Conservation (phyloP, 805 yeast genomes). For the Saturnispora zaruensis region DNA sequence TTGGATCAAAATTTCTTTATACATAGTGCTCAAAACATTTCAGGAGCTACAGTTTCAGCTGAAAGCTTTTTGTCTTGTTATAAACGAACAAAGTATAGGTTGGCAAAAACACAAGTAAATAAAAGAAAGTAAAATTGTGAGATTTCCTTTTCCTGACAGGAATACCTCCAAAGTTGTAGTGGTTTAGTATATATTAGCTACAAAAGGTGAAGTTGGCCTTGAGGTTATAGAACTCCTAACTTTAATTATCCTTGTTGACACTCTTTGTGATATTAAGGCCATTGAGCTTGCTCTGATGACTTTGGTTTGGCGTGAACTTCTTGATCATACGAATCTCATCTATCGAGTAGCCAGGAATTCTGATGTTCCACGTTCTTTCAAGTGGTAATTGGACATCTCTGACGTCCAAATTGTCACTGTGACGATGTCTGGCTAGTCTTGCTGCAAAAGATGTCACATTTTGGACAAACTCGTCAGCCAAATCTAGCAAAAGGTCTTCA, state of each 20-base stretch:
- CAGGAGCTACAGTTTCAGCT: background rate
- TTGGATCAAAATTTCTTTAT: background rate
- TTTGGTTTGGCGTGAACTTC: conserved; percentile 57
- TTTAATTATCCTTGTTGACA: conserved; percentile 37
- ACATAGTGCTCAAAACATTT: background rate
- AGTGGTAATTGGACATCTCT: conserved; percentile 86
- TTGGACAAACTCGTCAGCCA: conserved; percentile 92
- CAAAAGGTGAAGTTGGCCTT: background rate
- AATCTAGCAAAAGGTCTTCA: conserved; percentile 79
- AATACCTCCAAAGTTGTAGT: background rate
- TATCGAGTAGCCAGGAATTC: conserved; percentile 86
- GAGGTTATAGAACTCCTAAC: background rate
- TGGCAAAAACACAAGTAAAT: background rate
- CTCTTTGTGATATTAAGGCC: conserved; percentile 61
- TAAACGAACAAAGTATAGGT: too few species aligned
- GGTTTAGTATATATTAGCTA: background rate
- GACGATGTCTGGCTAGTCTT: conserved; percentile 88
- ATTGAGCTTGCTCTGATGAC: conserved; percentile 57
- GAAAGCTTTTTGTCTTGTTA: too few species aligned
- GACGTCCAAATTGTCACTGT: conserved; percentile 76
- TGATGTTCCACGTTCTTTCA: conserved; percentile 89
- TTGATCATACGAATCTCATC: conserved; percentile 80
- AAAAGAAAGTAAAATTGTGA: background rate
- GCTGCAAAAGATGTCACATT: conserved; percentile 92
- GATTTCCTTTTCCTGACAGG: background rate